Evolutionary conservation across 2,329 filamentous ascomycete species (phyloP), one percentile per base, ranked within the genome.

Genomic region (Phialophora chinensis): DNA sequence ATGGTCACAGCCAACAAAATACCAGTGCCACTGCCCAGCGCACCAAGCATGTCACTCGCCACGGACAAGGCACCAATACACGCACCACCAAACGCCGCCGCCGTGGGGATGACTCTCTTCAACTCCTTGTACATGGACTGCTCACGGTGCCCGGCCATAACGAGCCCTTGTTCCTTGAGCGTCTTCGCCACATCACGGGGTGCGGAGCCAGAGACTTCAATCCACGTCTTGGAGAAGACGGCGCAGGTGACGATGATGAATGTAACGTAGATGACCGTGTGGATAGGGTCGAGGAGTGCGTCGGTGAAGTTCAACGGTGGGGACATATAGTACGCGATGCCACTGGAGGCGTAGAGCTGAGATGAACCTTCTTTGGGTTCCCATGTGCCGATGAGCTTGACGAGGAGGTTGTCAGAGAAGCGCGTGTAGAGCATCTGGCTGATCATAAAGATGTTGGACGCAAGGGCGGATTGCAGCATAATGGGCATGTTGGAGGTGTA

Each of bases 401-500:
- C 95, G 66, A 99, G 88, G 70, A 99, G 90, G 87, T 99, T 99
- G 84, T 99, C 95, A 55, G 93, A 95, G 87, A 99, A 98, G 81
- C 94, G 93, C 70, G 92, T 96, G 89, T 96, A 98, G 73, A 99
- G 89, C 93, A 98, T 98, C 86, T 99, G 95, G 79, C 91, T 95
- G 84, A 99, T 93, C 72, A 99, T 86, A 89, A 99, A 99, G 83
- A 99, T 88, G 87, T 99, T 99, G 86, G 94, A 97, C 73, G 92
- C 97, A 74, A 99, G 88, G 74, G 95, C 95, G 56, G 94, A 98
- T 86, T 99, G 96, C 80, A 99, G 87, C 95, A 99, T 99, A 84
- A 99, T 99, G 78, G 95, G 95, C 96, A 99, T 99, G 90, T 99
- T 99, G 80, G 93, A 97, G 79, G 95, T 99, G 86, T 99, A 99